Evolutionary conservation across 2,329 filamentous ascomycete genomes (phyloP), one percentile per base, ranked within the genome.

Genomic region (Periconia macrospinosa): DNA sequence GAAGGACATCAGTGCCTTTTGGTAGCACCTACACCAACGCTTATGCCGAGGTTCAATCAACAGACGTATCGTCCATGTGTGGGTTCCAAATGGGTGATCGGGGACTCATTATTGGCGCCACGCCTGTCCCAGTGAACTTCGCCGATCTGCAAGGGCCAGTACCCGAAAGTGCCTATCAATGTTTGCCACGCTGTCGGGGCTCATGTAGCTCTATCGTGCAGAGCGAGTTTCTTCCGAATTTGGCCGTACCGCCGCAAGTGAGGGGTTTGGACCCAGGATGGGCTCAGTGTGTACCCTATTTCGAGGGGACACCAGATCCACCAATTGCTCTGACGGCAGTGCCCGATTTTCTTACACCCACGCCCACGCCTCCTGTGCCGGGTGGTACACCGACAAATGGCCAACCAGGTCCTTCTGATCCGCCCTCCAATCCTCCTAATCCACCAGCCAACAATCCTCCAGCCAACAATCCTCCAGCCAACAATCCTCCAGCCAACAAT

Each of bases 201-300:
- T n/a, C 41, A 27, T 52, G 46, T 27, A 8, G 23, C 11, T 19
- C n/a, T 10, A 53, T 56, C 18, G 19, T 56, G 9, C 13, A 23
- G 23, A 15, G 2, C 8, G n/a, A 8, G 11, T 52, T 30, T 14
- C 8, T 9, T 13, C 52, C 52, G 5, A 14, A n/a, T 3, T 41
- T 57, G 23, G 51, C 55, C 13, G 52, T 57, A 14, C 52, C 52
- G 6, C 48, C 45, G 8, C 44, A 54, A 40, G 44, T 57, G 0
- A n/a, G 49, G 2, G 33, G 8, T 8, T 6, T 27, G 40, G 55
- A 57, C 30, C 51, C 55, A 33, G 48, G 45, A 20, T 57, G 55
- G 55, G 51, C 55, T 10, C 35, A 30, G 30, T 57, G 55, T 40
- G 48, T 51, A 2, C 52, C 52, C 3, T 18, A 35, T 5, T 57